Conservation (phyloP, 257 asterid genomes). For the Salvia splendens region DNA sequence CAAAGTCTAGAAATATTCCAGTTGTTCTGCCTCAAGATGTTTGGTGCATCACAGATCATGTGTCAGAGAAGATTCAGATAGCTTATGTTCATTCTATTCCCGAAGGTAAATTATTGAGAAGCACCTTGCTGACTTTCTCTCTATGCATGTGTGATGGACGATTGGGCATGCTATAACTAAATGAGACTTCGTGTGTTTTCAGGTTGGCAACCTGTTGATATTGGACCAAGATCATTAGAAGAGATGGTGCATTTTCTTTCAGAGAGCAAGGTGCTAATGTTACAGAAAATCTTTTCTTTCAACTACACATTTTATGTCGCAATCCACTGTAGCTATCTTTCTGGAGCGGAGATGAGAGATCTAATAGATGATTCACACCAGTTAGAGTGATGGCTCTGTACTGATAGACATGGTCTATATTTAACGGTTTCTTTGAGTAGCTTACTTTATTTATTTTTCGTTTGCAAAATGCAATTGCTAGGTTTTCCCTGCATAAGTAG, state of each 20-base stretch:
- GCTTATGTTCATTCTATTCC: constrained; percentile 48
- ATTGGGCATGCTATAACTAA: background rate
- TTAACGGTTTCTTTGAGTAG: constrained; percentile 8
- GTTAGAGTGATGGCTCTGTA: no score
- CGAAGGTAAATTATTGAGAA: constrained; percentile 53
- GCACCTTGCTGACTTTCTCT: background rate
- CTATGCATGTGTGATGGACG: background rate
- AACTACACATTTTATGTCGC: constrained; percentile 8
- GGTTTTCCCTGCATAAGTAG: constrained; percentile 3
- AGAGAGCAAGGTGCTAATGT: constrained; percentile 60
- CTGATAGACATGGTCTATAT: no score
- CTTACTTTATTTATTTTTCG: constrained; percentile 7
- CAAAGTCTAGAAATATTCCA: constrained; percentile 60
- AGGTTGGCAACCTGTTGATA: constrained; percentile 90
- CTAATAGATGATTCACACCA: no score
- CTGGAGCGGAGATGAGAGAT: background rate
- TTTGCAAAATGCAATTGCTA: background rate
- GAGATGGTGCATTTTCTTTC: constrained; percentile 56
- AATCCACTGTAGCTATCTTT: background rate
- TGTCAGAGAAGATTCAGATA: constrained; percentile 43
- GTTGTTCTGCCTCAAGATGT: constrained; percentile 73
- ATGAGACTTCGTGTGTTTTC: constrained; percentile 29
- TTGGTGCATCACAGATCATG: constrained; percentile 55
- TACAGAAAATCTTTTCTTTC: constrained; percentile 2
- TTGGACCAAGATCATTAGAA: constrained; percentile 79